Evolutionary conservation across 306 rosid genomes (phyloP).

Genomic region (Malus sylvestris): DNA sequence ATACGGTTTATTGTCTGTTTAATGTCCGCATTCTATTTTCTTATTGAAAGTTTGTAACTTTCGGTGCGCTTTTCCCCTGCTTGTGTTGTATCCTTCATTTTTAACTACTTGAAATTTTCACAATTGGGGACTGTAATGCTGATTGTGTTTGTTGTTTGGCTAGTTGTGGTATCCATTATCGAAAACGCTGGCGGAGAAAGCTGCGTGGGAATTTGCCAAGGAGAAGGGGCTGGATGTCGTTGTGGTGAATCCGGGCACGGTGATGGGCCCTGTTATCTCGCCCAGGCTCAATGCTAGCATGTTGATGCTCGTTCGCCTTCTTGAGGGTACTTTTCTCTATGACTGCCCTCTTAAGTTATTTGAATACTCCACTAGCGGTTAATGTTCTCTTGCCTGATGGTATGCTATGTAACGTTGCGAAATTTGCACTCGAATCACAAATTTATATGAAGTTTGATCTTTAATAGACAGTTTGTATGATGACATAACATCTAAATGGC

Average conservation of each 20-base stretch:
- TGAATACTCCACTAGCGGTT: neutral
- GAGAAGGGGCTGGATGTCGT: slow-evolving; percentile 82
- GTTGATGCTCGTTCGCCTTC: slow-evolving; percentile 68
- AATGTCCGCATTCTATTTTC: too few species aligned
- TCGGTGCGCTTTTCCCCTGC: neutral
- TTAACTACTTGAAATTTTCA: neutral
- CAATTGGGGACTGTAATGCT: neutral
- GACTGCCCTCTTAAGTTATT: neutral
- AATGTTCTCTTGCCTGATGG: neutral
- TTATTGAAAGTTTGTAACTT: too few species aligned
- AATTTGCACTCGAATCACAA: neutral
- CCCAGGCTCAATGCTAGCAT: slow-evolving; percentile 82
- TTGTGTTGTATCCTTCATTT: neutral
- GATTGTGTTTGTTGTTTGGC: too few species aligned
- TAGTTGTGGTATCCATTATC: too few species aligned
- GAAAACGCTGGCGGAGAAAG: slow-evolving; percentile 65
- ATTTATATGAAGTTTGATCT: too few species aligned
- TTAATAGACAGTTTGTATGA: neutral
- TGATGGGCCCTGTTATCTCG: slow-evolving; percentile 69
- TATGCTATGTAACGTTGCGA: neutral
- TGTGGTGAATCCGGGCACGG: slow-evolving; percentile 89
- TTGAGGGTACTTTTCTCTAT: slow-evolving; percentile 52
- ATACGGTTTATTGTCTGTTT: too few species aligned
- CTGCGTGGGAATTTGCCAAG: slow-evolving; percentile 80
- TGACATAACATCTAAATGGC: neutral